These are phyloP conservation scores for Bolboschoenus planiculmis DNA, from an alignment of 176 grass and related monocot genomes.

Conservation along the genomic window DNA sequence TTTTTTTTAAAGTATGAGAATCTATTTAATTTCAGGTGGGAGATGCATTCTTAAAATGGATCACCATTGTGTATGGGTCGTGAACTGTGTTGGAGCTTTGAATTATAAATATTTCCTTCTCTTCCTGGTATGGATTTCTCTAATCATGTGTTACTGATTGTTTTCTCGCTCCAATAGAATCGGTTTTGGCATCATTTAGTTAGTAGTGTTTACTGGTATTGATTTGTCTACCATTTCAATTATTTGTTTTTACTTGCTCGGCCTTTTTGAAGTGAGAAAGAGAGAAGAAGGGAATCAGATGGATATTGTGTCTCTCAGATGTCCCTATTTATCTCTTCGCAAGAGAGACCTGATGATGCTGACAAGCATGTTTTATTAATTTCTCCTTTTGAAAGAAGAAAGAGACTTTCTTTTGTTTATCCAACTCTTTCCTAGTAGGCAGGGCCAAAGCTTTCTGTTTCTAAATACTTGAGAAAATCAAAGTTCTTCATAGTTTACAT, in stretches of 20 bases:
- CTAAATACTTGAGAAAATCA: not conserved
- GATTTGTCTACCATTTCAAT: not conserved
- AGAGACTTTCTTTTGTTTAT: not conserved
- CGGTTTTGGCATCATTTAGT: not conserved
- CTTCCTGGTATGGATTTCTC: conserved; percentile 59
- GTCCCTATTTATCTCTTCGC: not conserved
- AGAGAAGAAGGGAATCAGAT: not conserved
- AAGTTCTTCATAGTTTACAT: not conserved
- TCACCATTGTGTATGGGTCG: conserved; percentile 98
- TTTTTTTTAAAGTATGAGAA: not conserved
- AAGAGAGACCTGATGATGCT: not conserved
- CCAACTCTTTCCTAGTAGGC: not conserved
- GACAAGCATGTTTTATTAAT: not conserved
- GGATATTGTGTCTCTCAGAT: not conserved
- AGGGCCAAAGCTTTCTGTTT: not conserved
- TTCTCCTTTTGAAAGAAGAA: not conserved
- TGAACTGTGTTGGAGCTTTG: conserved; percentile 87
- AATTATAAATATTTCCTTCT: conserved; percentile 99
- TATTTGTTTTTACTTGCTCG: not conserved
- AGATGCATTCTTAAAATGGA: conserved; percentile 93
- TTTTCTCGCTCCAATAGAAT: not conserved
- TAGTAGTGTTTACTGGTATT: not conserved
- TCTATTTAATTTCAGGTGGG: conserved; percentile 63
- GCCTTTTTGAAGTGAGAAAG: not conserved
- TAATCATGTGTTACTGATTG: conserved; percentile 5